Evolutionary conservation across 2,329 filamentous ascomycete species (phyloP), one percentile per base, ranked within the genome.

Genomic region (Chrysosporium queenslandicum): DNA sequence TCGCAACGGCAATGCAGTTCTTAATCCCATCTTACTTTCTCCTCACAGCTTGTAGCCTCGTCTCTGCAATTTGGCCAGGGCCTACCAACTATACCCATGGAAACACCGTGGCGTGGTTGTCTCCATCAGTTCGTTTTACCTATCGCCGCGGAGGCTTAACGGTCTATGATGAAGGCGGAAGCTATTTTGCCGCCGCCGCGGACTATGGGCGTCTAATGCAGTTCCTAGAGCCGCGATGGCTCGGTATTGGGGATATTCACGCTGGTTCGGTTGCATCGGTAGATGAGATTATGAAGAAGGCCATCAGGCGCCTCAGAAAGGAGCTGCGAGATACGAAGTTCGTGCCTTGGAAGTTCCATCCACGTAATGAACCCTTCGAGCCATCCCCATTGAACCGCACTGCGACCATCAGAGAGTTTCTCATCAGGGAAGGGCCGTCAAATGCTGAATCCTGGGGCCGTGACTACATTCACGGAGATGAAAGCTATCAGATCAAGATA

Each of bases 291-390:
- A 46, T 62, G 7, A 50, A 54, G 21, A 46, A 53, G 12, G 61
- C 59, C 8, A 59, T 61, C 5, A 54, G 55, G 23, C 50, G 59
- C 4, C 58, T 60, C 9, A 43, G 58, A 23, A 55, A 53, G 20
- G 52, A 56, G 16, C 58, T 63, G 18, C 37, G 46, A 8, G 3
- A 50, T n/a, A 59, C 54, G 25, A 61, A 55, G 23, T 63, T 64
- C 46, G 60, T 64, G 5, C 63, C 63, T 2, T 65, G 63, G 63
- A 64, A 64, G 42, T 59, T 64, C 40, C 55, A 64, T 52, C 54
- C 55, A 43, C 56, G 63, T 29, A 57, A 60, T 42, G 52, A 55
- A 9, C 21, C 46, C 11, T 65, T 61, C 45, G 61, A 65, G 50
- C 61, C 62, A 9, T 18, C 32, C 9, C 16, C 27, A 16, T 23